These are phyloP conservation scores for Sugiyamaella paludigena DNA, from an alignment of 1,139 yeast genomes.

Conservation along the genomic window DNA sequence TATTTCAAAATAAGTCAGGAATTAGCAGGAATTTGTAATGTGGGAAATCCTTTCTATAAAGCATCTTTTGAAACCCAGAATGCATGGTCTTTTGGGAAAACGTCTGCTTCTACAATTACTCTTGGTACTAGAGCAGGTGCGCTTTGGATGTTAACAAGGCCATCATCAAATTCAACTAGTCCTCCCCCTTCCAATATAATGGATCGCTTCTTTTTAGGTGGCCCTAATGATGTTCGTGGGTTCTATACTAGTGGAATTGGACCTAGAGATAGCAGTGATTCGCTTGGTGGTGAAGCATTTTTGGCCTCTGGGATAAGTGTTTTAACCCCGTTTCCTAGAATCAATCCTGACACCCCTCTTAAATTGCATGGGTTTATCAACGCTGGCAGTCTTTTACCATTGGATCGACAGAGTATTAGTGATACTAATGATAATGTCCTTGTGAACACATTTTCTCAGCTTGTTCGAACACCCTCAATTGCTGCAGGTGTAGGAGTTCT, in stretches of 20 bases:
- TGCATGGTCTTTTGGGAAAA: conserved; percentile 25
- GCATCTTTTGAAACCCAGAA: conserved; percentile 31
- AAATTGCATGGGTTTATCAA: conserved; percentile 68
- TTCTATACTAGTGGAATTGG: conserved; percentile 79
- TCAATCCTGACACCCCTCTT: conserved; percentile 53
- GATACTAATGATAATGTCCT: background rate
- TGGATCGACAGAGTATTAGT: conserved; percentile 28
- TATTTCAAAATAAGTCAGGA: conserved; percentile 58
- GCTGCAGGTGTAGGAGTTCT: conserved; percentile 57
- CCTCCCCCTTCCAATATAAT: conserved; percentile 29
- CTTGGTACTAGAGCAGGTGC: conserved; percentile 53
- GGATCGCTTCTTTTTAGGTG: conserved; percentile 63
- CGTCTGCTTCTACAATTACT: conserved; percentile 25
- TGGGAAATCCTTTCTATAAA: conserved; percentile 33
- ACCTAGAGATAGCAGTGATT: conserved; percentile 58
- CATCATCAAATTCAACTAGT: conserved; percentile 4
- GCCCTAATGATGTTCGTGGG: conserved; percentile 82
- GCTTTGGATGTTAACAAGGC: conserved; percentile 41
- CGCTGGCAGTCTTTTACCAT: conserved; percentile 61
- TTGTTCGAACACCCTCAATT: conserved; percentile 26
- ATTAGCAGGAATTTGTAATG: conserved; percentile 37
- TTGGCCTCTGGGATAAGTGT: conserved; percentile 67
- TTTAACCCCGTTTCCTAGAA: conserved; percentile 61
- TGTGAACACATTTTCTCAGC: conserved; percentile 6
- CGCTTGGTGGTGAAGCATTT: conserved; percentile 80